Conservation (phyloP, 1,284 basidiomycete genomes). For the Afroboletus lepidellus region DNA sequence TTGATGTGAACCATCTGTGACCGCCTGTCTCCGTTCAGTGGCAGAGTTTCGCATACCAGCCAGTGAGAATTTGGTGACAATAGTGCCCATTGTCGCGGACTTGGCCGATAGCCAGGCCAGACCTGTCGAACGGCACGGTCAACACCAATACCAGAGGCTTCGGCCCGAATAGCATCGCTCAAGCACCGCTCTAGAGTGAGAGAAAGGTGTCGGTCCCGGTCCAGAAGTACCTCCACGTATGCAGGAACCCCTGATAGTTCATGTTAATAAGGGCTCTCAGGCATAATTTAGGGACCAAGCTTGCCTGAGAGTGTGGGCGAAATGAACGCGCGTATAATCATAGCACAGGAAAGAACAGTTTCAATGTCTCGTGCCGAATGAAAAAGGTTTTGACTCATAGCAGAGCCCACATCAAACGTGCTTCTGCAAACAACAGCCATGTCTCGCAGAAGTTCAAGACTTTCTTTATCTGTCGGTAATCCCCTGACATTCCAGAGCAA, state of each 20-base stretch:
- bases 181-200: neutral
- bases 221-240: neutral
- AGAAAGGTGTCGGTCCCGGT: neutral
- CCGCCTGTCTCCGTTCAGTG: neutral
- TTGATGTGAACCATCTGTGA: neutral
- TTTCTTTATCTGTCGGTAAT: neutral
- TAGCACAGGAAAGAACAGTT: neutral
- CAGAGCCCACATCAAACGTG: neutral
- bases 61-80: neutral
- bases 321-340: neutral
- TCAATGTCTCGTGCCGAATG: neutral
- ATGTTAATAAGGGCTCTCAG: neutral
- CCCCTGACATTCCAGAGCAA: neutral
- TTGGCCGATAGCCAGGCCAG: neutral
- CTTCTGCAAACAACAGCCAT: neutral
- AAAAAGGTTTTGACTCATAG: neutral
- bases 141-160: neutral
- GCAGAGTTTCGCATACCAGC: neutral
- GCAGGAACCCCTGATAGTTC: neutral
- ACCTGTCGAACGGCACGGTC: neutral
- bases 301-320: neutral
- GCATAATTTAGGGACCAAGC: neutral
- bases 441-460: neutral
- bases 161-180: neutral
- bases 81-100: neutral